Evolutionary conservation across 192 early-diverging fungal genomes (phyloP), one percentile per base, ranked within the genome.

Genomic region (Chytriomyces confervae): DNA sequence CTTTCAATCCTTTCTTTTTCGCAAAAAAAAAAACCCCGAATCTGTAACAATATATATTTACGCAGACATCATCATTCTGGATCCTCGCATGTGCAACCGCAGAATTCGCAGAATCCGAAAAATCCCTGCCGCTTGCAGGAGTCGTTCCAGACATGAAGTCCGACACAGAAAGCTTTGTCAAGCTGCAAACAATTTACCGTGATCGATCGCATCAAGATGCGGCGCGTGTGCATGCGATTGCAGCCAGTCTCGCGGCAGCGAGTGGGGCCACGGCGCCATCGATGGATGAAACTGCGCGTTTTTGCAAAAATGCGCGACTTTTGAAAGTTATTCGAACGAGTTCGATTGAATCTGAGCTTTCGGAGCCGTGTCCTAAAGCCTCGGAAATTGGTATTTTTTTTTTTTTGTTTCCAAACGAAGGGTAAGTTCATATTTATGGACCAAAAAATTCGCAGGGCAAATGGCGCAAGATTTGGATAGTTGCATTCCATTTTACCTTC

Each of bases 91-190:
- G 89, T 43, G 96, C 96, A 0, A 81, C 95, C 20, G 83, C 89
- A 62, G 89, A 94, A 23, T 98, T 96, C 84, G 87, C 95, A 10
- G 83, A 86, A 29, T 88, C 91, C 57, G 90, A 94, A 72, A 70
- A 84, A 24, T 93, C 94, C 6, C 85, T 99, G 44, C 97, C 97
- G 0, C 80, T 96, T 13, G 88, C 93, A 2, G 97, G 97, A 6
- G 82, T 84, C 24, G 88, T 99, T 23, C 96, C 97, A 0, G 97
- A 99, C 82, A 99, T 99, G 97, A 98, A 99, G 80, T 89, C 97
- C 6, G 94, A 99, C 77, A 98, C 96, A 2, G 87, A 88, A 27
- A 90, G 91, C 49, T 99, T 93, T 81, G 91, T 99, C 18, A 81
- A 78, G 7, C 83, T 99, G 65, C 96, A 97, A 81, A 93, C 88